Evolutionary conservation across 2,329 filamentous ascomycete genomes (phyloP), one percentile per base, ranked within the genome.

Genomic region (Fusarium abutilonis): DNA sequence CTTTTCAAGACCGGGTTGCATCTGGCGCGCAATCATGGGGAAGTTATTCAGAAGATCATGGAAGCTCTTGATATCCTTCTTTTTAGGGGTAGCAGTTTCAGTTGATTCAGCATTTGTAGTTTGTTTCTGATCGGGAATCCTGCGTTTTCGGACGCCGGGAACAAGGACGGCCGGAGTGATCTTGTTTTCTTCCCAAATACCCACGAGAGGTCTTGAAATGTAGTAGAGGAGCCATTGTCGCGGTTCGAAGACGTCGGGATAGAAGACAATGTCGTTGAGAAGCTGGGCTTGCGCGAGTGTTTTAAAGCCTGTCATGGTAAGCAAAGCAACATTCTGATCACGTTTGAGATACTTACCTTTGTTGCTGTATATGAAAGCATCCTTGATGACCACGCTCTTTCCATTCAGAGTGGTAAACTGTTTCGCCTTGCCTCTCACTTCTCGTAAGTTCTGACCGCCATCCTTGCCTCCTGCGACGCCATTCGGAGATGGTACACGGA

Each of bases 171-270:
- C 92, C 3, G 89, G 88, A 5, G 84, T 76, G 45, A 94, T 88
- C 63, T 87, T 89, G 47, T 87, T 83, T 46, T 92, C 85, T 71
- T 97, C 93, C 81, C 89, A 93, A 1, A 85, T 84, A 21, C 95
- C 95, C 17, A 97, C 85, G 47, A 99, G 80, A 2, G 95, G 95
- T 47, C 87, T 89, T 23, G 94, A 95, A 63, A 99, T 96, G 76
- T 93, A 97, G 83, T 98, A 98, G 58, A 99, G 84, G 39, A 99
- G 86, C 93, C 95, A 99, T 83, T 93, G 92, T 68, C 93, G 89
- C 13, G 92, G 89, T 69, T 98, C 94, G 69, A 91, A 85, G n/a
- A 86, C 88, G 71, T 97, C 92, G 44, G 92, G 89, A 72, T 96
- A 96, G 84, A 92, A 98, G 35, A 97, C 85, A 34, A 85, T 82